A percentile compares a stretch with the other conserved stretches of the same genome.
Evolutionary conservation across 495 filamentous ascomycete genomes (phyloP).

Genomic region (Xylaria acuta): DNA sequence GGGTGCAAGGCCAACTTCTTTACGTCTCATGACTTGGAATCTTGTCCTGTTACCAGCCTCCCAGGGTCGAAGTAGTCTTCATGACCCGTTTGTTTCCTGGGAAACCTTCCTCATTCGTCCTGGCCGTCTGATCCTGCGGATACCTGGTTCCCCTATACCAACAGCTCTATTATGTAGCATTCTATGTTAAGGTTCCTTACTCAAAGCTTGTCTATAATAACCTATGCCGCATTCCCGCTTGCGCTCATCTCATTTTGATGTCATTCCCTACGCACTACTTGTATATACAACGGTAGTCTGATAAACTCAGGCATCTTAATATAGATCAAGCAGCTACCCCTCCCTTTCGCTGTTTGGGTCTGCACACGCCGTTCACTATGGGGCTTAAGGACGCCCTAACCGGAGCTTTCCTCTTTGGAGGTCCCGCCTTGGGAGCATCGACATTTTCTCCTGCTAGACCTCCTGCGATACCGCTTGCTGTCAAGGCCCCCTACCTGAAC

Average conservation of each 20-base stretch:
- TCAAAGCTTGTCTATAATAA: slow-evolving; percentile 24
- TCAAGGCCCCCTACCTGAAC: slow-evolving; percentile 83
- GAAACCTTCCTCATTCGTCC: slow-evolving; percentile 45
- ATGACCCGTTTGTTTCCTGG: slow-evolving; percentile 27
- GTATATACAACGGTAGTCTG: slow-evolving; percentile 20
- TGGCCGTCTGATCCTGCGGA: slow-evolving; percentile 37
- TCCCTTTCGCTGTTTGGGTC: background rate
- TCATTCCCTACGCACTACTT: background rate
- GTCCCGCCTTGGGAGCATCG: slow-evolving; percentile 41
- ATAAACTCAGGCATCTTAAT: background rate
- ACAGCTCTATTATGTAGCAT: background rate
- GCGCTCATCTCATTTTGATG: slow-evolving; percentile 12
- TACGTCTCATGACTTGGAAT: slow-evolving; percentile 27
- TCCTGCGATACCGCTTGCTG: slow-evolving; percentile 78
- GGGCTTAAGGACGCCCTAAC: slow-evolving; percentile 35
- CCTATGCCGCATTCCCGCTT: slow-evolving; percentile 11
- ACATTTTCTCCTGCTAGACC: slow-evolving; percentile 62
- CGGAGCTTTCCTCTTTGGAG: slow-evolving; percentile 36
- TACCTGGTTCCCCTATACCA: slow-evolving; percentile 14
- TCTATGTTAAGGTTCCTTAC: slow-evolving; percentile 1
- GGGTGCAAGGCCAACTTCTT: slow-evolving; percentile 13
- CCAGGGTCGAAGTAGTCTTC: slow-evolving; percentile 15
- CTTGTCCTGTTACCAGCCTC: slow-evolving; percentile 32
- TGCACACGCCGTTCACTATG: slow-evolving; percentile 32
- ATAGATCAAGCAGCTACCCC: slow-evolving; percentile 9